phyloP scores from a whole-genome alignment of 257 asterid species.

The Rhazya stricta region DNA sequence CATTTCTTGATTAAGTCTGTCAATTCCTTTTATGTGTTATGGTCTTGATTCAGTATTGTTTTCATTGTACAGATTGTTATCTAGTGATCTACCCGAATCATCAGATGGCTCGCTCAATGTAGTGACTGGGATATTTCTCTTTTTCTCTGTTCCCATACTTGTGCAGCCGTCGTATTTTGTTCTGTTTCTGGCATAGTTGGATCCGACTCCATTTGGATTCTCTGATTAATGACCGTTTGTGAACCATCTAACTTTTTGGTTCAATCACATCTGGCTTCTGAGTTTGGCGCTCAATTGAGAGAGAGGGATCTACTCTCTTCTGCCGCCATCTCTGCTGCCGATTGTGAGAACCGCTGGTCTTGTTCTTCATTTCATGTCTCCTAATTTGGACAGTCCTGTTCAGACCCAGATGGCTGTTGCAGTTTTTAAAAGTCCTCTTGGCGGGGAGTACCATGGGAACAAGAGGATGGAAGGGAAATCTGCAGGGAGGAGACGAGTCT shows the following conservation, averaged over 20 bases:
- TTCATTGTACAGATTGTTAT: constrained; percentile 34
- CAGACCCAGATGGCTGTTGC: constrained; percentile 97
- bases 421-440: constrained; percentile 63
- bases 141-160: constrained; percentile 23
- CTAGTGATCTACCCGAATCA: constrained; percentile 17
- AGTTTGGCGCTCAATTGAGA: constrained; percentile 49
- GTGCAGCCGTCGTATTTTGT: constrained; percentile 13
- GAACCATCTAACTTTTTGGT: constrained; percentile 21
- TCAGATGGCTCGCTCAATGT: constrained; percentile 54
- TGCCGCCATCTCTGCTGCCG: constrained; percentile 52
- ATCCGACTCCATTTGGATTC: constrained; percentile 24
- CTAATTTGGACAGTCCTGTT: constrained; percentile 77
- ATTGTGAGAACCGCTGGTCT: constrained; percentile 35
- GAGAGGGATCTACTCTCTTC: constrained; percentile 49
- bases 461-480: constrained; percentile 59
- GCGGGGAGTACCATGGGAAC: constrained; percentile 66
- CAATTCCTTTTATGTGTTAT: neutral
- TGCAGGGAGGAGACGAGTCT: constrained; percentile 69
- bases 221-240: constrained; percentile 44
- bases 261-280: constrained; percentile 39
- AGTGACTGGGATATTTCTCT: constrained; percentile 24
- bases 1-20: neutral
- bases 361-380: constrained; percentile 60
- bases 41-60: constrained; percentile 8
- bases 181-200: constrained; percentile 9